phyloP scores from a whole-genome alignment of 257 asterid genomes.

The Primulina eburnea region DNA sequence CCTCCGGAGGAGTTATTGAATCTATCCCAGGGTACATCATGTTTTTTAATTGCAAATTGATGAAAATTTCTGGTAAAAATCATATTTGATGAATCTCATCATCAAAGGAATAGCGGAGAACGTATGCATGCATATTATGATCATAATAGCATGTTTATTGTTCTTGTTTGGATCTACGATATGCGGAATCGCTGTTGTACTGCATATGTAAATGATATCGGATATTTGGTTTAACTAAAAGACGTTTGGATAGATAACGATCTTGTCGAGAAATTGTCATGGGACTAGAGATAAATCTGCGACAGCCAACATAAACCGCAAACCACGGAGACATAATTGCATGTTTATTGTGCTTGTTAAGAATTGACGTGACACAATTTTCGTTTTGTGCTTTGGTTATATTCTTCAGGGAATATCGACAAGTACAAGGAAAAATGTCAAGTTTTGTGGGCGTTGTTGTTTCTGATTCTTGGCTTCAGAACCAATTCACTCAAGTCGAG shows the following conservation, averaged over 20 bases:
- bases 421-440: conserved; percentile 41
- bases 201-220: background rate
- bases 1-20: background rate
- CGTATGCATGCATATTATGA: conserved; percentile 8
- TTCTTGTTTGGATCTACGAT: background rate
- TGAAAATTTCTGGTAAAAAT: background rate
- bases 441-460: conserved; percentile 66
- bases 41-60: background rate
- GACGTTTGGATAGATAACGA: background rate
- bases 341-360: background rate
- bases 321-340: background rate
- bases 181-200: background rate
- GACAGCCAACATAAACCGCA: background rate
- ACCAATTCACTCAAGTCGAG: conserved; percentile 89
- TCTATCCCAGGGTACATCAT: background rate
- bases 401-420: conserved; percentile 12
- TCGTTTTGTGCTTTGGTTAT: background rate
- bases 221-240: background rate
- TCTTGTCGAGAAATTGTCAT: background rate
- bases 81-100: background rate
- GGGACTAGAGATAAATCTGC: background rate
- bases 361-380: background rate
- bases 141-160: too few relatives aligned
- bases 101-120: background rate
- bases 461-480: conserved; percentile 79